phyloP scores from a whole-genome alignment of 345 rosid genomes.

The Aethionema arabicum region DNA sequence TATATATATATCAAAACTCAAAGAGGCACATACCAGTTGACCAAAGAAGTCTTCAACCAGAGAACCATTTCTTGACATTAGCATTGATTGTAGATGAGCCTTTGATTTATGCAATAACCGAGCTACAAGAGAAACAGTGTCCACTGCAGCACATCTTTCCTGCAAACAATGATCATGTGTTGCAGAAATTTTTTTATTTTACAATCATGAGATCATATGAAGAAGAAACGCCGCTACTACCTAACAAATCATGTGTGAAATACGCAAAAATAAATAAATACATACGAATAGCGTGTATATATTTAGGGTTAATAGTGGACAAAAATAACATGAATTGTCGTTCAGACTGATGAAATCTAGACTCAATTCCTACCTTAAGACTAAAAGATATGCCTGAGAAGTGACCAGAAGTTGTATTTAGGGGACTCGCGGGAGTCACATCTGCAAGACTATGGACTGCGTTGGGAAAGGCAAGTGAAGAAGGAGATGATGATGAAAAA shows the following conservation, averaged over 20 bases:
- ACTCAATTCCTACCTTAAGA: conserved; percentile 66
- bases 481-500: conserved; percentile 43
- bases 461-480: conserved; percentile 50
- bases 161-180: conserved; percentile 44
- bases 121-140: conserved; percentile 77
- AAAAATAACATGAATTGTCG: conserved; percentile 18
- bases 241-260: conserved; percentile 23
- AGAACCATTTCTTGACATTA: conserved; percentile 72
- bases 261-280: conserved; percentile 5
- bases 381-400: conserved; percentile 55
- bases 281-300: background rate
- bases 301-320: conserved; percentile 8
- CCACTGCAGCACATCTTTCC: conserved; percentile 97
- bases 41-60: conserved; percentile 84
- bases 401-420: conserved; percentile 45
- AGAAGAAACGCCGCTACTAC: conserved; percentile 12
- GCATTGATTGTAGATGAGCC: conserved; percentile 91
- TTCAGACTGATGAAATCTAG: conserved; percentile 11
- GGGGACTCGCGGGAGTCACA: conserved; percentile 61
- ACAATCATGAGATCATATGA: conserved; percentile 9
- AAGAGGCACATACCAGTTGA: conserved; percentile 58
- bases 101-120: conserved; percentile 82
- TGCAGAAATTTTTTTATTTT: conserved; percentile 13
- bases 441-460: conserved; percentile 51
- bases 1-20: conserved; percentile 17